Conservation (phyloP, 345 rosid genomes). For the Syzygium jambos region DNA sequence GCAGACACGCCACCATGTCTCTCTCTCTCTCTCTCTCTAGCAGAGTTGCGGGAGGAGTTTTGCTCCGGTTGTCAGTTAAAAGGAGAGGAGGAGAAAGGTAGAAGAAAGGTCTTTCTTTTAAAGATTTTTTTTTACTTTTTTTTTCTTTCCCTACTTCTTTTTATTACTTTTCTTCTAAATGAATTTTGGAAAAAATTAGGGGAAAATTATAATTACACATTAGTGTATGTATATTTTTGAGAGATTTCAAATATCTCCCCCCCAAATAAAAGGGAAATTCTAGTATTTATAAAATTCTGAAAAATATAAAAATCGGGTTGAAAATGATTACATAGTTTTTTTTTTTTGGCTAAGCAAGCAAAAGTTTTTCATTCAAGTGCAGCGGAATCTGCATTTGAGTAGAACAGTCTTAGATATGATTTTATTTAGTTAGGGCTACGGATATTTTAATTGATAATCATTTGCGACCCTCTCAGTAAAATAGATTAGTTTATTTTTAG, state of each 20-base stretch:
- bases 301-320: neutral
- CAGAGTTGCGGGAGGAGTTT: neutral
- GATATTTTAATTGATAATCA: neutral
- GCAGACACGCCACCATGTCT: neutral
- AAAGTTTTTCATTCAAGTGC: no score
- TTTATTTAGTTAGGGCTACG: neutral
- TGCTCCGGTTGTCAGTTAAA: neutral
- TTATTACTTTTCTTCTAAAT: neutral
- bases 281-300: neutral
- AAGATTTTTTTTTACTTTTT: fast-evolving
- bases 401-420: neutral
- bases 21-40: neutral
- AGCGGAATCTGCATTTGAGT: neutral
- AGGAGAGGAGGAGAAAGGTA: neutral
- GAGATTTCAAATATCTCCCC: neutral
- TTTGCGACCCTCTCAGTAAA: neutral
- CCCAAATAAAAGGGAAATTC: neutral
- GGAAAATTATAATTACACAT: neutral
- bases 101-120: neutral
- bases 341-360: neutral
- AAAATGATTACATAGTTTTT: neutral
- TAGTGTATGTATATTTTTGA: neutral
- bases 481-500: neutral
- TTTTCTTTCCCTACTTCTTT: no score
- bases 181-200: neutral